Evolutionary conservation across 225 moss, liverwort and hornwort genomes (phyloP), one percentile per base, ranked within the genome.

Genomic region (Sphagnum contortum): DNA sequence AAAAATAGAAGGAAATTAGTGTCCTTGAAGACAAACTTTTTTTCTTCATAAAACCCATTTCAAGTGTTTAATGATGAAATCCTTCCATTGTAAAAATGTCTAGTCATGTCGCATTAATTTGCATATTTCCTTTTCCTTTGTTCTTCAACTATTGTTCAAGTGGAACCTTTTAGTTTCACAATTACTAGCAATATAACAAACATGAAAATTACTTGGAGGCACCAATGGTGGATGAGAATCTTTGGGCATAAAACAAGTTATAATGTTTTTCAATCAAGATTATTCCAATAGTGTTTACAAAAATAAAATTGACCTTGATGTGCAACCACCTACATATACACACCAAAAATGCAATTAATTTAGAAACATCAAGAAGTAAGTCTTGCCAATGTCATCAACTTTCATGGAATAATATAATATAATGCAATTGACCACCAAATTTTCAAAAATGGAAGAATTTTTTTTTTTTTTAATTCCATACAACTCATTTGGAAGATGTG

Each of bases 261-360:
- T 65, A 48, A 93, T 90, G 66, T 96, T 88, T 69, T 96, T 92
- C 83, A 96, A 61, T 60, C 96, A 85, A 29, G 29, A 63, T 98
- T 98, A 63, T 87, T 98, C 49, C 96, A 80, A 71, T 89, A 77
- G 71, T 90, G 85, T 67, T 92, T 98, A 90, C 96, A 98, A 72
- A 84, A 88, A 65, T 88, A 90, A 64, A 88, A 98, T 68, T 98
- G 96, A 73, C 92, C 92, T 45, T 92, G 85, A 75, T 98, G 96
- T 14, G 89, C 92, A 72, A 91, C 65, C 76, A 92, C 96, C 90
- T 88, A 88, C 66, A 71, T 47, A 67, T 6, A 63, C 57, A n/a
- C 11, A n/a, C 46, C 44, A 48, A 10, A 46, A 61, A 13, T 58
- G n/a, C 3, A 61, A 9, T 29, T 29, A 29, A 29, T 8, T 29